Evolutionary conservation across 345 rosid species (phyloP), one percentile per base, ranked within the genome.

Genomic region (Raphanus raphanistrum): DNA sequence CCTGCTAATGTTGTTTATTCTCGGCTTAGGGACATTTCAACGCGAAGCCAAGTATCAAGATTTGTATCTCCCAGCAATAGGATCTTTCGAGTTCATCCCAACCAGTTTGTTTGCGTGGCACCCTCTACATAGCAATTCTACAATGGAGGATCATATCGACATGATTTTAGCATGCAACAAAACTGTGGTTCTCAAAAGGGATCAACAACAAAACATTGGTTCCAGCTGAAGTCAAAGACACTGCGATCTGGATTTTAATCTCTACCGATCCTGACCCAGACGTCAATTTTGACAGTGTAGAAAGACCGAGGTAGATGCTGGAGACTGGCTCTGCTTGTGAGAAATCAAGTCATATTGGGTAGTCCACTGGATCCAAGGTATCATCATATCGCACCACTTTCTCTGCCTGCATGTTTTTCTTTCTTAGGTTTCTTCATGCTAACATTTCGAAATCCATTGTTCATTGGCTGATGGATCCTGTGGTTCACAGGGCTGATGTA

Each of bases 311-410:
- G 32, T 65, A 84, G 78, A 75, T 54, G 29, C 17, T 94, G 98
- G 98, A 89, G 92, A 83, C 83, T 92, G 33, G 97, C 96, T 69
- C 74, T 94, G 17, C 77, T 90, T 80, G 86, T 87, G 73, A 87
- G 84, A 69, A 79, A 86, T 73, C 79, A 38, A 79, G 71, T 90
- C 76, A 84, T 95, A 61, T 45, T 89, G 55, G 99, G 98, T 59
- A 79, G 78, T 73, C 76, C 71, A 67, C 29, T 92, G 57, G 94
- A 92, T 81, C 83, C 89, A 25, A 88, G 98, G 98, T 94, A 72
- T 48, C 25, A 68, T 52, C 12, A 55, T n/a, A 50, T 50, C 57
- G 10, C 75, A 36, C 17, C 77, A 83, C 63, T 66, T 72, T 60
- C 36, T 45, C 45, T 27, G 2, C 60, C 68, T 59, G 5, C 48